Conservation (phyloP, 169 alveolate species). For the Plasmodium falciparum region DNA sequence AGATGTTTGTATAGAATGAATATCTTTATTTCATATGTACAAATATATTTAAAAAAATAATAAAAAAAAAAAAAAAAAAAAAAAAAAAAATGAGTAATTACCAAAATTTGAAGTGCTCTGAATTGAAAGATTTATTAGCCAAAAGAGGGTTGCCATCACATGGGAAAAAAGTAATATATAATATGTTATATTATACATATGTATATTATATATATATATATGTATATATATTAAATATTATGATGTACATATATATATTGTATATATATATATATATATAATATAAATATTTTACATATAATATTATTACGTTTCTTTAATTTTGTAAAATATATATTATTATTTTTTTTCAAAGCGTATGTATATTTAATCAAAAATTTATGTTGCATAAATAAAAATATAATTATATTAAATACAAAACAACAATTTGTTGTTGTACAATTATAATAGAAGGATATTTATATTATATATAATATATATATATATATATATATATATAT, state of each 20-base stretch:
- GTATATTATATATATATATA: not conserved
- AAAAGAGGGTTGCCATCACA: constrained; percentile 76
- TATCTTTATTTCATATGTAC: no score
- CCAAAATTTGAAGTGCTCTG: constrained; percentile 72
- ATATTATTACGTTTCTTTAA: no score
- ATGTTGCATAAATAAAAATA: no score
- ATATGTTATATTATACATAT: not conserved
- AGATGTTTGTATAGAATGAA: no score
- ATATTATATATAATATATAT: constrained; percentile 10
- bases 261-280: not conserved
- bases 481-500: constrained; percentile 16
- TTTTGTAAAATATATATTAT: no score
- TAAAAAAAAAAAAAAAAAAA: constrained; percentile 20
- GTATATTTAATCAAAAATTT: no score
- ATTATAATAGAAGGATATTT: no score
- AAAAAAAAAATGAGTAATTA: constrained; percentile 36
- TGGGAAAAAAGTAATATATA: constrained; percentile 44
- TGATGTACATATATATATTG: constrained; percentile 2
- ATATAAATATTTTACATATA: no score
- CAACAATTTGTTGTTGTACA: no score
- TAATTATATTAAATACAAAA: no score
- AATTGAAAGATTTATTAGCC: constrained; percentile 73
- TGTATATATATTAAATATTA: not conserved
- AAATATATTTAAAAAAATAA: not conserved
- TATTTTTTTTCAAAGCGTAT: no score